Percentiles rank a stretch among this genome's conserved stretches.
Evolutionary conservation across 78 protist species (phyloP).

Genomic region (Pelomyxa schiedti): DNA sequence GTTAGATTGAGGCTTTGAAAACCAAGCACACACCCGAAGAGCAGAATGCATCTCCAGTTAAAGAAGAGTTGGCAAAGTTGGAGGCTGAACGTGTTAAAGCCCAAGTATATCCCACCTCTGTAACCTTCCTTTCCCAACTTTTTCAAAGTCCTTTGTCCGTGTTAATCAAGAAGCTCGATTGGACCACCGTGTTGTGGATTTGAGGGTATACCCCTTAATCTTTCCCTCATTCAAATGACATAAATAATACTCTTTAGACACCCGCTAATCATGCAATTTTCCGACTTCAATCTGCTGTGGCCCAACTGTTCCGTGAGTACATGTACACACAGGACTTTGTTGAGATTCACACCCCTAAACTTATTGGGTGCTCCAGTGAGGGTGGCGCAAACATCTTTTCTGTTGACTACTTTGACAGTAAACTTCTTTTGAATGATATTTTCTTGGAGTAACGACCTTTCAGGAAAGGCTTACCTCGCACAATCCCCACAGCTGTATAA

Average conservation of each 20-base stretch:
- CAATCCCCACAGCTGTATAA: slow-evolving; percentile 98
- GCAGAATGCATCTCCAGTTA: slow-evolving; percentile 5
- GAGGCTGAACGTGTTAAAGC: background rate
- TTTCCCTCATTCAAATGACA: background rate
- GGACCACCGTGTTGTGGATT: slow-evolving; percentile 78
- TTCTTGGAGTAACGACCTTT: too few relatives aligned
- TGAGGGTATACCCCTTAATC: slow-evolving; percentile 47
- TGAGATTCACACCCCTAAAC: slow-evolving; percentile 97
- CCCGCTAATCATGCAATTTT: slow-evolving; percentile 88
- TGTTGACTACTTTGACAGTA: slow-evolving; percentile 74
- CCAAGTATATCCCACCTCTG: slow-evolving; percentile 1
- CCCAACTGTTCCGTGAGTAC: slow-evolving; percentile 58
- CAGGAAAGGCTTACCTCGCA: slow-evolving; percentile 87
- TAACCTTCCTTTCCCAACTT: slow-evolving; percentile 9
- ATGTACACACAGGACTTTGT: slow-evolving; percentile 48
- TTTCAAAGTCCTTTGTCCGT: slow-evolving; percentile 41
- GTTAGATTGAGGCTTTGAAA: background rate
- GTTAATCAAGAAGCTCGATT: slow-evolving; percentile 67
- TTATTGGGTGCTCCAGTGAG: slow-evolving; percentile 81
- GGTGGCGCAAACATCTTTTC: slow-evolving; percentile 96
- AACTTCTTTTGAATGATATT: too few relatives aligned
- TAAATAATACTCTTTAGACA: slow-evolving; percentile 8
- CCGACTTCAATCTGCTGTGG: slow-evolving; percentile 64
- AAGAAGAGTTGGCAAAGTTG: slow-evolving; percentile 10
- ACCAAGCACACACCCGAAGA: background rate